Conservation (phyloP, 495 filamentous ascomycete genomes). For the Aspergillus campestris region DNA sequence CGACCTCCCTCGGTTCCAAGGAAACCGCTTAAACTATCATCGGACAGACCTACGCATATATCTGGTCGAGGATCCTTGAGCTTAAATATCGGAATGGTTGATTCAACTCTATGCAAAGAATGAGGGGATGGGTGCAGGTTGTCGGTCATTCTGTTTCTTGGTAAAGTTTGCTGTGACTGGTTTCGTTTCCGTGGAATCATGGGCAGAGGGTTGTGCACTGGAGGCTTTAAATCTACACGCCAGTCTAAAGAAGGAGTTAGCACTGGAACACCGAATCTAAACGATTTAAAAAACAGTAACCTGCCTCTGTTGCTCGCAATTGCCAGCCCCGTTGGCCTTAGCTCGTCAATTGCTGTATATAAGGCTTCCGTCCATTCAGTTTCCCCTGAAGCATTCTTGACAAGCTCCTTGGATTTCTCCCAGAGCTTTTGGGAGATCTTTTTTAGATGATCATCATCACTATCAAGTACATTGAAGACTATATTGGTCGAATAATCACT, state of each 20-base stretch:
- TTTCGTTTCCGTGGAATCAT: constrained; percentile 4
- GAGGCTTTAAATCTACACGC: constrained; percentile 3
- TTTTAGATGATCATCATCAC: not conserved
- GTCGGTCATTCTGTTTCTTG: not conserved
- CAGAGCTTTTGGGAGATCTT: not conserved
- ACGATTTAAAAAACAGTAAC: no score
- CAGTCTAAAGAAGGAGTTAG: constrained; percentile 1
- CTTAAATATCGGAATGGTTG: constrained; percentile 5
- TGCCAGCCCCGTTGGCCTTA: not conserved
- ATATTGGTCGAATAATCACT: not conserved
- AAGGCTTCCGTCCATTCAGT: constrained; percentile 6
- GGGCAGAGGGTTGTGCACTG: constrained; percentile 3
- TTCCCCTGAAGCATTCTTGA: constrained; percentile 2
- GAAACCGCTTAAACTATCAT: not conserved
- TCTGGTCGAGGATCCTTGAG: constrained; percentile 4
- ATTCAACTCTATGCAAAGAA: not conserved
- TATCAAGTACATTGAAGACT: not conserved
- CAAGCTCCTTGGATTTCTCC: constrained; percentile 7
- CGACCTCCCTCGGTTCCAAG: constrained; percentile 4
- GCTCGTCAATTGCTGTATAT: constrained; percentile 2
- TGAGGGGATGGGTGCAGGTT: not conserved
- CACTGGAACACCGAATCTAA: no score
- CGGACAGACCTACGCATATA: constrained; percentile 8
- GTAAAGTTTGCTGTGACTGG: not conserved
- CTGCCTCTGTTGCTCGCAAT: constrained; percentile 3